These are phyloP conservation scores for Penicillium arizonense DNA, from an alignment of 495 filamentous ascomycete species.

Conservation along the genomic window DNA sequence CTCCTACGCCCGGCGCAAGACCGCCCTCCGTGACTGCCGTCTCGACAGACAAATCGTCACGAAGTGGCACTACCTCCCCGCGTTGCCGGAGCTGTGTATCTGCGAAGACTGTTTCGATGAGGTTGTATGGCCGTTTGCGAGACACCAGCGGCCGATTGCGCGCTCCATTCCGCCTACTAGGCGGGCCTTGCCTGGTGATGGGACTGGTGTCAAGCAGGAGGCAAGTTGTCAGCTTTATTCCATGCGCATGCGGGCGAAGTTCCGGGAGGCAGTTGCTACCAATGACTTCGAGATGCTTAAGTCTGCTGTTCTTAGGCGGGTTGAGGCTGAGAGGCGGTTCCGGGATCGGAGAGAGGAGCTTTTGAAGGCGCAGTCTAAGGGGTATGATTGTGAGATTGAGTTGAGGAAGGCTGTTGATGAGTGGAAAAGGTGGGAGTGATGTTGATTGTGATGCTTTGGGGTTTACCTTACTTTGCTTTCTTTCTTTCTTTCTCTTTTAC, in stretches of 20 bases:
- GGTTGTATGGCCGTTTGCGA: conserved; percentile 62
- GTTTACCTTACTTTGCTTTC: not conserved
- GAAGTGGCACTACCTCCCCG: conserved; percentile 62
- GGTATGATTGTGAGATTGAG: conserved; percentile 48
- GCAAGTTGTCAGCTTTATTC: conserved; percentile 73
- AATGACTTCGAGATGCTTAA: conserved; percentile 55
- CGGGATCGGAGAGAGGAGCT: conserved; percentile 42
- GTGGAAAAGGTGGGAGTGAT: conserved; percentile 56
- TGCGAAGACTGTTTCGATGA: conserved; percentile 72
- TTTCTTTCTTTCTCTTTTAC: not conserved
- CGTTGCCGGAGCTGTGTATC: conserved; percentile 62
- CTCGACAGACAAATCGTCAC: conserved; percentile 47
- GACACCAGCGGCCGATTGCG: conserved; percentile 51
- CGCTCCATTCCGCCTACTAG: conserved; percentile 50
- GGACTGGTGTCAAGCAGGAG: conserved; percentile 42
- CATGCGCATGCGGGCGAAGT: conserved; percentile 67
- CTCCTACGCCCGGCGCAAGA: conserved; percentile 49
- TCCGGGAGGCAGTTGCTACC: conserved; percentile 55
- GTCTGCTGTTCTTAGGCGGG: conserved; percentile 34
- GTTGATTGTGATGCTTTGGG: not conserved
- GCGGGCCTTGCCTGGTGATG: conserved; percentile 45
- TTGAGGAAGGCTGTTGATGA: conserved; percentile 46
- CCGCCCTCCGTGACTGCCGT: conserved; percentile 52
- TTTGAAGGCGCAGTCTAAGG: conserved; percentile 39
- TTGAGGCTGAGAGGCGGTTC: conserved; percentile 46